Evolutionary conservation across 2,329 filamentous ascomycete species (phyloP).

Genomic region (Botryotinia convoluta): DNA sequence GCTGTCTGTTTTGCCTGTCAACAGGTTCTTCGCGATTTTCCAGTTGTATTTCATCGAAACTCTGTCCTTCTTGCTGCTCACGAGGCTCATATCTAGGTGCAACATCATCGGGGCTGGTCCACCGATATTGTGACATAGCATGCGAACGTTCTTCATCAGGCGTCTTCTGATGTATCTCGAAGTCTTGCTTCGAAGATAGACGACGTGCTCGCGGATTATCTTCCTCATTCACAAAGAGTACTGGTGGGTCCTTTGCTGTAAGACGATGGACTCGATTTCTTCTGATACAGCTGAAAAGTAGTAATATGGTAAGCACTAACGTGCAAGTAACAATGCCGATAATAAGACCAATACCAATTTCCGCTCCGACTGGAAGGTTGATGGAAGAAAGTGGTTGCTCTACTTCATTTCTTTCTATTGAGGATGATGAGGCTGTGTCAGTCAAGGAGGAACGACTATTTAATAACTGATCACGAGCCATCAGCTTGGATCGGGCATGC

Average conservation of each 20-base stretch:
- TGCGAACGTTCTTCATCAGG: neutral
- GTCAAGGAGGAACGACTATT: neutral
- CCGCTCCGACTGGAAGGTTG: neutral
- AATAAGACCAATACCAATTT: constrained; percentile 5
- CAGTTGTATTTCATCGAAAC: neutral
- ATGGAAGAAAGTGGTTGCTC: neutral
- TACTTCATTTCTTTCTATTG: neutral
- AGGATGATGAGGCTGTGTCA: neutral
- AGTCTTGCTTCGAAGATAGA: neutral
- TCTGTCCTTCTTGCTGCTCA: neutral
- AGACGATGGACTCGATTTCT: no score
- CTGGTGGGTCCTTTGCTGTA: neutral
- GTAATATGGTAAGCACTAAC: neutral
- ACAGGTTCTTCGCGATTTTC: neutral
- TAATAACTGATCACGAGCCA: neutral
- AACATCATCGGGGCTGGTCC: neutral
- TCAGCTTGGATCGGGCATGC: neutral
- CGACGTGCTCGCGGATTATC: neutral
- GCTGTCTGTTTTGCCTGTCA: neutral
- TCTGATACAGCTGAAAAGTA: neutral
- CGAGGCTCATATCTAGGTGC: neutral
- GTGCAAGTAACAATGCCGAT: neutral
- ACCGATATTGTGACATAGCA: neutral
- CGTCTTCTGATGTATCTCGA: neutral
- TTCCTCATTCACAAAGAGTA: neutral